Percentiles rank a stretch among this genome's conserved stretches.
These are phyloP conservation scores for Amanita pallidorosea DNA, from an alignment of 768 basidiomycete species.

Conservation along the genomic window DNA sequence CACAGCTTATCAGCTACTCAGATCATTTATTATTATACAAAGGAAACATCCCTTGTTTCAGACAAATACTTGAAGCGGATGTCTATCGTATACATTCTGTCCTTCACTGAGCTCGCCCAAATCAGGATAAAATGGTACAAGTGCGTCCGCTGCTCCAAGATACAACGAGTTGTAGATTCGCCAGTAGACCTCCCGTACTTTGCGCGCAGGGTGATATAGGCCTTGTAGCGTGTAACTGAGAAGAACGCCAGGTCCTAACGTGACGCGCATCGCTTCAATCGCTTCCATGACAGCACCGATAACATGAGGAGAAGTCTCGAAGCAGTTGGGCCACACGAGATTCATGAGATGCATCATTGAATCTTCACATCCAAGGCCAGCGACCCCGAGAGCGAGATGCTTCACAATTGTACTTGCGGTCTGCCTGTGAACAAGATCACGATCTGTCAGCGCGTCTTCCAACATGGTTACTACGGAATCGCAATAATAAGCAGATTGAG, in stretches of 20 bases:
- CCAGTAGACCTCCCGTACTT: slow-evolving; percentile 98
- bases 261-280: slow-evolving; percentile 94
- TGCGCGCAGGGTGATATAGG: slow-evolving; percentile 92
- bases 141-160: slow-evolving; percentile 79
- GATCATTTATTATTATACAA: too few relatives aligned
- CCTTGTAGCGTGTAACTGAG: slow-evolving; percentile 92
- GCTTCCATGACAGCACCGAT: slow-evolving; percentile 99
- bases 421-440: slow-evolving; percentile 96
- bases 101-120: slow-evolving; percentile 85
- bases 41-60: slow-evolving; percentile 15
- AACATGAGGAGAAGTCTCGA: slow-evolving; percentile 96
- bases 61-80: slow-evolving; percentile 77
- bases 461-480: slow-evolving; percentile 97
- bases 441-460: slow-evolving; percentile 95
- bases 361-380: slow-evolving; percentile 95
- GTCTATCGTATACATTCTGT: slow-evolving; percentile 80
- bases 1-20: too few relatives aligned
- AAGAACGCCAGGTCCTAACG: slow-evolving; percentile 86
- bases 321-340: slow-evolving; percentile 98
- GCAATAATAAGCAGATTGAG: slow-evolving; percentile 91
- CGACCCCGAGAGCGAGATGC: slow-evolving; percentile 92
- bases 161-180: slow-evolving; percentile 92
- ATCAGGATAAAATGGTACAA: slow-evolving; percentile 95
- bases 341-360: slow-evolving; percentile 98
- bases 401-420: slow-evolving; percentile 98